Conservation (phyloP, 352 stramenopile species). For the Phytophthora kernoviae region DNA sequence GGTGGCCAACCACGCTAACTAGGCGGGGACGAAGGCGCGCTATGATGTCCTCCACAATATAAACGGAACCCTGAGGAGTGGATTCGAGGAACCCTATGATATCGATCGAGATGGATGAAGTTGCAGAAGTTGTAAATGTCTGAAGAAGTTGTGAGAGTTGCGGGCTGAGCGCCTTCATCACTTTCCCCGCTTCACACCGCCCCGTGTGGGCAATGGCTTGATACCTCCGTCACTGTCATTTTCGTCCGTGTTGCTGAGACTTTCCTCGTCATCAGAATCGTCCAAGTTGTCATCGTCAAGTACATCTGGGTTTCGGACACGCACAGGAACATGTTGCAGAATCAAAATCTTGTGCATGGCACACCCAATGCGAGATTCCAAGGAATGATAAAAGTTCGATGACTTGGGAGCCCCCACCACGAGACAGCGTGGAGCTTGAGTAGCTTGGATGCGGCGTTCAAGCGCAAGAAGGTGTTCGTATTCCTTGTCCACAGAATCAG, state of each 20-base stretch:
- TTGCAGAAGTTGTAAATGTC: constrained; percentile 15
- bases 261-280: constrained; percentile 59
- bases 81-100: constrained; percentile 30
- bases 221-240: constrained; percentile 18
- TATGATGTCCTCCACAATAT: constrained; percentile 22
- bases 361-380: constrained; percentile 36
- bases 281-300: constrained; percentile 27
- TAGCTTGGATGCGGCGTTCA: constrained; percentile 28
- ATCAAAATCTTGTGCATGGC: constrained; percentile 45
- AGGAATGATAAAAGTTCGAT: constrained; percentile 37
- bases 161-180: constrained; percentile 31
- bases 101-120: constrained; percentile 27
- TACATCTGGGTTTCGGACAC: constrained; percentile 13
- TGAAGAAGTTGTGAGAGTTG: constrained; percentile 41
- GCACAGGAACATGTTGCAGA: constrained; percentile 43
- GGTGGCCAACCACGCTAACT: constrained; percentile 43
- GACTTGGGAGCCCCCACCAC: constrained; percentile 32
- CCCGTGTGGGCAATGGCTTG: constrained; percentile 14
- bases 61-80: constrained; percentile 10
- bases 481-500: constrained; percentile 4
- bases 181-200: constrained; percentile 23
- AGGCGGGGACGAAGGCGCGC: constrained; percentile 31
- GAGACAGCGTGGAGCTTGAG: constrained; percentile 35
- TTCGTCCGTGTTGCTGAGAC: constrained; percentile 4
- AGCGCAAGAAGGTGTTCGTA: constrained; percentile 6